Base-by-base conservation (phyloP, 2,329 filamentous ascomycete genomes). In the Pseudogymnoascus destructans region DNA sequence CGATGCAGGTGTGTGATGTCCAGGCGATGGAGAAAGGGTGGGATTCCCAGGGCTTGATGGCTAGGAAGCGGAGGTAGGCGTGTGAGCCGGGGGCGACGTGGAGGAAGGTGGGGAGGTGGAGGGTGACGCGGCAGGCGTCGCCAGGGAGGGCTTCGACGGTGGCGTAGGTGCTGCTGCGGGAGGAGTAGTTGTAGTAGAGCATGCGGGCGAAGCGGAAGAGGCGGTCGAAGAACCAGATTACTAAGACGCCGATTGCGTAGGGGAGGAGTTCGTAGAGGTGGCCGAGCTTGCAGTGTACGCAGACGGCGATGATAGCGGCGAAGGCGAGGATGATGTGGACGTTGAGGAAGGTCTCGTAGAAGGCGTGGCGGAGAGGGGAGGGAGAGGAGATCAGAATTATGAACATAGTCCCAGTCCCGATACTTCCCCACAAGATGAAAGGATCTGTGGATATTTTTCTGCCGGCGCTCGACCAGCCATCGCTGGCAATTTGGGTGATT, bases 301-400 rank as follows among this genome's bases (percentile, higher is more conserved):
- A 93, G 7, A 91, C 83, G 66, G 84, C 85, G 59, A 80, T 75
- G 56, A 96, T 79, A 54, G 77, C 75, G 58, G 88, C 68, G 33
- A 85, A 71, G 36, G 85, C 89, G 56, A 95, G 74, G 35, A 87
- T 70, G 64, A 95, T 90, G 73, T 97, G 93, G 27, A 86, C 73
- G 69, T 87, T 89, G 65, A 97, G 79, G 74, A 98, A 98, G 0
- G 89, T 95, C 74, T 98, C 93, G 74, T 98, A 98, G 70, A 95
- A 96, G 36, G 91, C 90, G 71, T 96, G 92, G 61, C 93, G 85
- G 57, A 98, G 69, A 0, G 90, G 86, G 2, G 89, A 92, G 58
- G 87, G 74, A 8, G 89, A 85, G 25, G 85, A 75, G 57, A 95
- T 66, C 58, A 87, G 67, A 49, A 97, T 75, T 46, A 87, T 69